These are phyloP conservation scores for Tolypocladium pustulatum DNA, from an alignment of 2,329 filamentous ascomycete species.

Conservation along the genomic window DNA sequence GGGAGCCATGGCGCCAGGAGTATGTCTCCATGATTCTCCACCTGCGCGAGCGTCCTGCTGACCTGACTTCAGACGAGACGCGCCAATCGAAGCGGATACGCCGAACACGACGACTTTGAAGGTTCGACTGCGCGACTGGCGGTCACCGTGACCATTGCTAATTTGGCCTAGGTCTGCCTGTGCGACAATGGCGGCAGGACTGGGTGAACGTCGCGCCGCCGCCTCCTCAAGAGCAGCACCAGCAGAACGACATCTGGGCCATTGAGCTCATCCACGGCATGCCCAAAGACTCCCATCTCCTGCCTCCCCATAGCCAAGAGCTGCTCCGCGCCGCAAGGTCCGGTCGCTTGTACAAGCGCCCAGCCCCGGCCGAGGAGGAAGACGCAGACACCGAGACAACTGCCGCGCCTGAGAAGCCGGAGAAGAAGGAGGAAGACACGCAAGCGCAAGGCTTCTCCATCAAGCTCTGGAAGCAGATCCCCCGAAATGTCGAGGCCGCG, in stretches of 20 bases:
- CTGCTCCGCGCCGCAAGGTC: slow-evolving; percentile 73
- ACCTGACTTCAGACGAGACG: slow-evolving; percentile 37
- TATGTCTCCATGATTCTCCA: slow-evolving; percentile 9
- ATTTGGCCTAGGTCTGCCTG: slow-evolving; percentile 61
- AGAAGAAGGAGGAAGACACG: slow-evolving; percentile 56
- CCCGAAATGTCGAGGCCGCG: slow-evolving; percentile 44
- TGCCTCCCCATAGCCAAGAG: slow-evolving; percentile 72
- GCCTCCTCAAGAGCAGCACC: slow-evolving; percentile 49
- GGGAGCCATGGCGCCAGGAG: slow-evolving; percentile 29
- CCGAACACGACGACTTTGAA: slow-evolving; percentile 53
- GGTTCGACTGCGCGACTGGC: slow-evolving; percentile 20
- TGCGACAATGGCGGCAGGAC: slow-evolving; percentile 80
- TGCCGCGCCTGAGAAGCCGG: slow-evolving; percentile 34
- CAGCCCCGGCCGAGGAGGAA: slow-evolving; percentile 50
- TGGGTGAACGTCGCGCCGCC: slow-evolving; percentile 58
- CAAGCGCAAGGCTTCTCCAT: slow-evolving; percentile 41
- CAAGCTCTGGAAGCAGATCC: slow-evolving; percentile 51
- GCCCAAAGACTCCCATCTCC: slow-evolving; percentile 73
- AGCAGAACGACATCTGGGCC: slow-evolving; percentile 61
- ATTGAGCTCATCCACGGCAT: slow-evolving; percentile 65
- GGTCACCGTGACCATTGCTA: slow-evolving; percentile 6
- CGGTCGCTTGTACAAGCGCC: slow-evolving; percentile 64
- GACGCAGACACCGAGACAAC: slow-evolving; percentile 39
- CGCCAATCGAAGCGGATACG: slow-evolving; percentile 43
- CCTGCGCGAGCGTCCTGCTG: slow-evolving; percentile 4